Base-by-base conservation (phyloP, 2,329 filamentous ascomycete species). In the Teratosphaeria epicoccoides region DNA sequence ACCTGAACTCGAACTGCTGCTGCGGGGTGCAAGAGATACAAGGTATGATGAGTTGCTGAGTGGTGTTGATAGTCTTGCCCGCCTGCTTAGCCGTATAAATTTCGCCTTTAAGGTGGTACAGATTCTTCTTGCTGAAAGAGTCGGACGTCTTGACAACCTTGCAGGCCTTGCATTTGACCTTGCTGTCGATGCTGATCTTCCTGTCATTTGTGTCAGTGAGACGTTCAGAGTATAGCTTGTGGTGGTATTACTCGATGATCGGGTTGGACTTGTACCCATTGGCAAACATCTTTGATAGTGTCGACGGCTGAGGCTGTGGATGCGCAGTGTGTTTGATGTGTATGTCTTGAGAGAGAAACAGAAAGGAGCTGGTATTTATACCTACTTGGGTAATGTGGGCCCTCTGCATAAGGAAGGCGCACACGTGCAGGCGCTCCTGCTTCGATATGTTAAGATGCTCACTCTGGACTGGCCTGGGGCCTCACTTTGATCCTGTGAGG, bases 1-100 rank as follows among this genome's bases (percentile, higher is more conserved):
- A 66, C 12, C 55, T 37, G 26, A 63, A 49, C 53, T 64, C 62
- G 44, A 57, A 51, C 14, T 52, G 37, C 45, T 60, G 60, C 12
- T 46, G 46, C 22, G 29, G 23, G 1, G 52, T 55, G 54, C 62
- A 65, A 3, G 22, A 20, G 7, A 54, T 56, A 54, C 63, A 65
- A 10, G 52, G 28, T 40, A 62, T 54, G 40, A 50, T 45, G n/a
- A n/a, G n/a, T 17, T 47, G 17, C 12, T 9, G 14, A 17, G 29
- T 25, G 11, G 58, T 24, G 22, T 59, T 50, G 50, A 57, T 54
- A 11, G 46, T 37, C 24, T 22, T 20, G 22, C 20, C 29, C 6
- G 51, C 29, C 23, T 24, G 23, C 6, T 49, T 46, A 17, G 43
- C 20, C 2, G 24, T 23, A 46, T 49, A 20, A 43, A 57, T 53